Evolutionary conservation across 306 rosid genomes (phyloP), one percentile per base, ranked within the genome.

Genomic region (Phaseolus lunatus): DNA sequence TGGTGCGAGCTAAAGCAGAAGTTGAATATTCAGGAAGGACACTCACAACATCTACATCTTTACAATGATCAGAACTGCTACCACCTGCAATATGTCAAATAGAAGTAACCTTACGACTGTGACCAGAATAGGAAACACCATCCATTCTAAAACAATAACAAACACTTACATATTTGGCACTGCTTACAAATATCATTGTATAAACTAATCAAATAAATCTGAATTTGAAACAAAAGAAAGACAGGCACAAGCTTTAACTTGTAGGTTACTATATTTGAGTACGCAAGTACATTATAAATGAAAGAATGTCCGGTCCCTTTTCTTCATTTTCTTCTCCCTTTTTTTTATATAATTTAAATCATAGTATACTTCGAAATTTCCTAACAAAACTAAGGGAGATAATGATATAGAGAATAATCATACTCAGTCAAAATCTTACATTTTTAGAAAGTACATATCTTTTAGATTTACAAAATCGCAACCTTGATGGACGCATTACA

Each of bases 1-100:
- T 80, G 16, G 80, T 67, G 56, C 79, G 81, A 52, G 85, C 78
- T 49, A 82, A 66, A 47, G 81, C 72, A 52, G 85, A 87, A 74
- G 86, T 74, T 13, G 90, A 76, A 79, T 85, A 92, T 50, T 89
- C 90, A 39, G 96, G 92, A 83, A 84, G 88, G 63, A 94, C 84
- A 53, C 93, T 94, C 83, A 92, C 95, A 78, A 95, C 91, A 80
- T 89, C 96, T 22, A 92, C 98, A 67, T 92, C 92, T 83, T 95
- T 92, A 87, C 88, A 92, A 27, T 83, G 81, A 83, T 95, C 96
- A 81, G 86, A 87, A 77, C 88, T 54, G 67, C 87, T 83, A 75
- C 83, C 88, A 73, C 96, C 98, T 94, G 88, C 39, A 50, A 85
- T 63, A 56, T 39, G 79, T 20, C 58, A 41, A 43, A 57, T 33